Conservation (phyloP, 495 filamentous ascomycete species). For the Daldinia bambusicola region DNA sequence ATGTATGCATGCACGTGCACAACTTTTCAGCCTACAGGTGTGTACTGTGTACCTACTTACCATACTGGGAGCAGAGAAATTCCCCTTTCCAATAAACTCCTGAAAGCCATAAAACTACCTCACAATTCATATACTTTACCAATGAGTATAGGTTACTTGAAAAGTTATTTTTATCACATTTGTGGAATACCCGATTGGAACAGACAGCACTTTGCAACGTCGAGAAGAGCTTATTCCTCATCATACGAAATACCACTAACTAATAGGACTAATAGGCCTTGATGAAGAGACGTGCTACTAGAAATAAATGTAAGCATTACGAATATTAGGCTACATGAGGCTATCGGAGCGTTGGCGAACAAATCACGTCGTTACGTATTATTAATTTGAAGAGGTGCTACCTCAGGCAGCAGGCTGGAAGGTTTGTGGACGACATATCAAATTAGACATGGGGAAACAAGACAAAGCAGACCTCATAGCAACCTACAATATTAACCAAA, state of each 20-base stretch:
- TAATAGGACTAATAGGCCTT: background rate
- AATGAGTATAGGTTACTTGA: too few species aligned
- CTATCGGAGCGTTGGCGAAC: background rate
- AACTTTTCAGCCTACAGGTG: too few species aligned
- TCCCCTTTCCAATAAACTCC: too few species aligned
- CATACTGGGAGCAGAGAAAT: too few species aligned
- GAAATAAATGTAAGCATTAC: background rate
- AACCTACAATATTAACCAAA: background rate
- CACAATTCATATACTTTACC: background rate
- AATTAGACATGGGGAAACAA: background rate
- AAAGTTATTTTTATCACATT: background rate
- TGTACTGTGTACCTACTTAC: slow-evolving; percentile 2
- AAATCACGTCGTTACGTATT: background rate
- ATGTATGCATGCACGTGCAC: background rate
- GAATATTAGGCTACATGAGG: slow-evolving; percentile 3
- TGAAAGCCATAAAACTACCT: background rate
- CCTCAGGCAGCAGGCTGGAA: background rate
- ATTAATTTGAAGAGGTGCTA: background rate
- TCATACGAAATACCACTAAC: background rate
- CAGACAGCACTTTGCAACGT: background rate
- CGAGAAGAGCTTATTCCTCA: background rate
- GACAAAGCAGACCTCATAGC: background rate
- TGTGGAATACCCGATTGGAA: background rate
- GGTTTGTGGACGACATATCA: background rate
- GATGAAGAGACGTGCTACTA: background rate